A percentile compares a stretch with the other conserved stretches of the same genome.
Conservation (phyloP, 2,329 filamentous ascomycete genomes). For the Paracamarosporium sp. region DNA sequence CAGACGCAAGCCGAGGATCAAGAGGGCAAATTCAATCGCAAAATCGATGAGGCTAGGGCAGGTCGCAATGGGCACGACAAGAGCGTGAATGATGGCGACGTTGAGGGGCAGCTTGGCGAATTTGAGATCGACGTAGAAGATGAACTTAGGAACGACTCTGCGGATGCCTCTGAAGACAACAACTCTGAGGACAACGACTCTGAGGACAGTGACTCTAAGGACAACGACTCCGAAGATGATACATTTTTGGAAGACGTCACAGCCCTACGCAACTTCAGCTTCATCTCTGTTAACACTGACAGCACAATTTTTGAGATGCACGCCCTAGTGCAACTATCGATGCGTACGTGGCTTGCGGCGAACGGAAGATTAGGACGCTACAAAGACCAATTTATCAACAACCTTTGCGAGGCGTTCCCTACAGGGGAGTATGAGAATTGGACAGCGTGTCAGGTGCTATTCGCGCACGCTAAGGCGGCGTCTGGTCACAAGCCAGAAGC, state of each 20-base stretch:
- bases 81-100: neutral
- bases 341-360: slow-evolving; percentile 12
- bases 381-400: slow-evolving; percentile 12
- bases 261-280: slow-evolving; percentile 17
- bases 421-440: slow-evolving; percentile 17
- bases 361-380: slow-evolving; percentile 8
- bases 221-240: slow-evolving; percentile 17
- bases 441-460: slow-evolving; percentile 14
- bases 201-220: neutral
- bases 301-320: slow-evolving; percentile 13
- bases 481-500: slow-evolving; percentile 7
- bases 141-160: neutral
- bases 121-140: slow-evolving; percentile 1
- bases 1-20: neutral
- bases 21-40: neutral
- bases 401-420: slow-evolving; percentile 11
- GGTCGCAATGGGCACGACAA: neutral
- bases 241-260: slow-evolving; percentile 16
- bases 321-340: slow-evolving; percentile 18
- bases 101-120: neutral
- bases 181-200: too few relatives aligned
- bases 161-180: neutral
- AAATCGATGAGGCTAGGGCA: neutral
- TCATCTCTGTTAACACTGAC: slow-evolving; percentile 12
- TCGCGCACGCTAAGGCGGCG: slow-evolving; percentile 13